Base-by-base conservation (phyloP, 1,284 basidiomycete species). In the Sporisorium iseilematis-ciliati region DNA sequence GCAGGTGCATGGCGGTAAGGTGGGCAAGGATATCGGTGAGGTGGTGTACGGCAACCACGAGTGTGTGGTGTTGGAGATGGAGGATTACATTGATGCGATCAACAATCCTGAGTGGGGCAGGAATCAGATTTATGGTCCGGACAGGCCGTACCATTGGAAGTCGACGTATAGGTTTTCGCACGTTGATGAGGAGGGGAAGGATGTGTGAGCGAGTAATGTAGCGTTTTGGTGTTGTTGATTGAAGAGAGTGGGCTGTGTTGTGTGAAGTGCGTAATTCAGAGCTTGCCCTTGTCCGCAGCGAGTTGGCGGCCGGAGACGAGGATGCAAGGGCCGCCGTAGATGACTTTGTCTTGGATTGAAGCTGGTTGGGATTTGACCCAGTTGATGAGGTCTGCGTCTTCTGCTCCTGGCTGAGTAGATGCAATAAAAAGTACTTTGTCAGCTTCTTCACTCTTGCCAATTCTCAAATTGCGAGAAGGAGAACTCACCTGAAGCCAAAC, bases 281-380 rank as follows among this genome's bases (percentile, higher is more conserved):
- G 65, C 46, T 77, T 81, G 7, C 82, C 82, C 58, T 73, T 68
- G 41, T 61, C 78, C n/a, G 79, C 69, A 31, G 79, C 82, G 18
- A 81, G 66, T 49, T 71, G 65, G 8, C 71, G 77, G 49, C 83
- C 83, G 29, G 77, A 67, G 18, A 83, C 79, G 26, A 84, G 69
- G 43, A 84, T 83, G 57, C 83, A 84, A 0, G 81, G 77, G 1
- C 83, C 83, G 10, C 82, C 80, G 45, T 67, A 79, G 49, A 84
- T 75, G 53, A 84, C 70, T 12, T 69, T 59, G 8, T 75, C 57
- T 58, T 83, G 75, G n/a, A 81, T 42, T 1, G 67, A 45, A 2
- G 68, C 57, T 2, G 80, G 73, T 31, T 80, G 79, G 10, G 68
- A 65, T 20, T 67, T 65, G 41, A 83, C 61, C 79, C 82, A 83